A percentile compares a stretch with the other conserved stretches of the same genome.
Conservation (phyloP, 805 yeast genomes). For the Yarrowia phangngaensis region DNA sequence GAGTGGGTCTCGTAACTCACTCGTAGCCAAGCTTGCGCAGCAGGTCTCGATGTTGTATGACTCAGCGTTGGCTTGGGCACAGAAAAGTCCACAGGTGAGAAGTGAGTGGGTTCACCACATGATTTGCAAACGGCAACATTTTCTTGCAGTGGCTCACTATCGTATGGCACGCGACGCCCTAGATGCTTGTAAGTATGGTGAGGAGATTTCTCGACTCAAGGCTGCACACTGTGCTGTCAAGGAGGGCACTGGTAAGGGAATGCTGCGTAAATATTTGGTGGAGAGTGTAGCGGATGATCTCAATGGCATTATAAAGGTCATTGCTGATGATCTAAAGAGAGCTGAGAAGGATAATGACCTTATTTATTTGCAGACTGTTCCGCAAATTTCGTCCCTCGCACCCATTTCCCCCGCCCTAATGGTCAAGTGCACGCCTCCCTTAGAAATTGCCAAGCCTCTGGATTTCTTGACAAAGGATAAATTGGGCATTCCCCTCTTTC, state of each 20-base stretch:
- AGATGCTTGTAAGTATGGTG: slow-evolving; percentile 58
- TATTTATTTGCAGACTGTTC: slow-evolving; percentile 66
- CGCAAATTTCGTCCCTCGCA: slow-evolving; percentile 44
- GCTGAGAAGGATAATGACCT: slow-evolving; percentile 79
- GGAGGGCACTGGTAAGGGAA: slow-evolving; percentile 30
- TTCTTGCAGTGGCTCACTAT: slow-evolving; percentile 65
- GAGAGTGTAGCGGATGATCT: slow-evolving; percentile 50
- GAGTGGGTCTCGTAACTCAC: slow-evolving; percentile 51
- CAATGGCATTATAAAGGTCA: slow-evolving; percentile 46
- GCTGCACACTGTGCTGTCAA: slow-evolving; percentile 44
- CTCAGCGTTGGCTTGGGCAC: slow-evolving; percentile 44
- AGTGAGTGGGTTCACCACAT: slow-evolving; percentile 65
- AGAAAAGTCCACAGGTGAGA: slow-evolving; percentile 49
- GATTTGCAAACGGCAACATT: slow-evolving; percentile 58
- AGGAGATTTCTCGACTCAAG: slow-evolving; percentile 58
- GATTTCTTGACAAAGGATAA: slow-evolving; percentile 32
- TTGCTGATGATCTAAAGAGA: slow-evolving; percentile 46
- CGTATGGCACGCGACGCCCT: slow-evolving; percentile 54
- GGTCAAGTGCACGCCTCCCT: slow-evolving; percentile 49
- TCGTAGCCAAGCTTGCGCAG: slow-evolving; percentile 59
- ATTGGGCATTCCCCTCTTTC: slow-evolving; percentile 44
- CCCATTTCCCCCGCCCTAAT: slow-evolving; percentile 47
- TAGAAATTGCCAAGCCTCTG: slow-evolving; percentile 40
- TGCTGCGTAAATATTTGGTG: slow-evolving; percentile 44
- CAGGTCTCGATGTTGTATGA: slow-evolving; percentile 60